phyloP scores from a whole-genome alignment of 768 basidiomycete genomes.

The Mycena floridula region DNA sequence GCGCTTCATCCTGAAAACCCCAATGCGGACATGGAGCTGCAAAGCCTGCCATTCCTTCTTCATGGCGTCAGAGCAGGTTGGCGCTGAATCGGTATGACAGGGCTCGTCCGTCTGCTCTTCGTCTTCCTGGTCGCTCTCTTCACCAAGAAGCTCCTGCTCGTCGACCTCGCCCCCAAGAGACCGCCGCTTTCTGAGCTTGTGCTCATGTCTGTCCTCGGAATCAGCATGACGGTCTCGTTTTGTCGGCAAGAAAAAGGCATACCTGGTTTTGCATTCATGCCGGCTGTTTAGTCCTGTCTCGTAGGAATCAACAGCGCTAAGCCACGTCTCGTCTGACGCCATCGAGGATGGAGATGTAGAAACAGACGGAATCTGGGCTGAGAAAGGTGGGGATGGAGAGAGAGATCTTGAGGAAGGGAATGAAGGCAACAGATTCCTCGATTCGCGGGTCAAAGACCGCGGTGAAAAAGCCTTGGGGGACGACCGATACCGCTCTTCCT shows the following conservation, averaged over 20 bases:
- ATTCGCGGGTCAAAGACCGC: slow-evolving; percentile 4
- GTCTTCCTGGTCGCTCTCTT: slow-evolving; percentile 6
- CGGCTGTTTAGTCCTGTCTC: too few species aligned
- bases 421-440: slow-evolving; percentile 3
- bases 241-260: slow-evolving; percentile 1
- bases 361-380: slow-evolving; percentile 1
- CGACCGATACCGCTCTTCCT: slow-evolving; percentile 10
- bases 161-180: slow-evolving; percentile 2
- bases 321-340: slow-evolving; percentile 2
- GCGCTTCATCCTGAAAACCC: slow-evolving; percentile 44
- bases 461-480: slow-evolving; percentile 7
- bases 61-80: slow-evolving; percentile 36
- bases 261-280: background rate
- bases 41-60: slow-evolving; percentile 59
- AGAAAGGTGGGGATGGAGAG: slow-evolving; percentile 4
- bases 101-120: background rate
- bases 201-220: slow-evolving; percentile 6
- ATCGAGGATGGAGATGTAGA: slow-evolving; percentile 4
- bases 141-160: background rate
- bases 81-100: slow-evolving; percentile 1
- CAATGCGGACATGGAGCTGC: slow-evolving; percentile 47
- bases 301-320: slow-evolving; percentile 1
- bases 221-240: too few species aligned
- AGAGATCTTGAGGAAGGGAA: slow-evolving; percentile 3
- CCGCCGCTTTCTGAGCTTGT: slow-evolving; percentile 3